A percentile compares a stretch with the other conserved stretches of the same genome.
These are phyloP conservation scores for Boletus speciosus DNA, from an alignment of 768 basidiomycete species.

Conservation along the genomic window DNA sequence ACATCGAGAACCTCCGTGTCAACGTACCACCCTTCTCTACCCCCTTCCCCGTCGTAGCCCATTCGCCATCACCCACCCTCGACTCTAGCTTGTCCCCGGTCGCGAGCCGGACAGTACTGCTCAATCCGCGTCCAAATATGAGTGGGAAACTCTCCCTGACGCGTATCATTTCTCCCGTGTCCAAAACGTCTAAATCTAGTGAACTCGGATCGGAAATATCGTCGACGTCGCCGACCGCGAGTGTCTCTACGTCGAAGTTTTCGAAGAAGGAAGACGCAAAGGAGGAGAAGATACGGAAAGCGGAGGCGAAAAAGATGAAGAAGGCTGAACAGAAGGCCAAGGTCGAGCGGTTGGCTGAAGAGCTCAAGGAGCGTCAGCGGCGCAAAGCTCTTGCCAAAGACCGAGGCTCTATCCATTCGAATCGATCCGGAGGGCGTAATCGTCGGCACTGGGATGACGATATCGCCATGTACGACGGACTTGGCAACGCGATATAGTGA, in stretches of 20 bases:
- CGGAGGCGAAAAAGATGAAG: constrained; percentile 40
- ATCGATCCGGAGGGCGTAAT: constrained; percentile 17
- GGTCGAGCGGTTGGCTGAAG: constrained; percentile 42
- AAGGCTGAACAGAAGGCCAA: constrained; percentile 41
- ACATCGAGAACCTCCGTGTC: constrained; percentile 29
- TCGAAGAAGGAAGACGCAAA: constrained; percentile 26
- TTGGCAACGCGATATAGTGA: constrained; percentile 23
- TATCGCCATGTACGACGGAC: constrained; percentile 33
- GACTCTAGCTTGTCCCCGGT: constrained; percentile 3
- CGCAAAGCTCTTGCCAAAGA: constrained; percentile 31
- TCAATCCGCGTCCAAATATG: constrained; percentile 9
- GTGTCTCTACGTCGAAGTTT: constrained; percentile 3
- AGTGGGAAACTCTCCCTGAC: constrained; percentile 23
- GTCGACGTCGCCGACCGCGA: constrained; percentile 20
- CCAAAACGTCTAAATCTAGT: constrained; percentile 13
- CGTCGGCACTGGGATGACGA: constrained; percentile 23
- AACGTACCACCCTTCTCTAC: constrained; percentile 22
- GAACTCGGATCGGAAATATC: constrained; percentile 5
- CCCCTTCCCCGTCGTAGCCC: constrained; percentile 15
- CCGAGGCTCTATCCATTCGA: constrained; percentile 29
- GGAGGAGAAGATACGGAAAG: constrained; percentile 44
- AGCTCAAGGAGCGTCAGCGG: constrained; percentile 40
- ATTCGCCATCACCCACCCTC: constrained; percentile 15
- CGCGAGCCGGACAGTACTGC: neutral
- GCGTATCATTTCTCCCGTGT: constrained; percentile 25